Evolutionary conservation across 2,329 filamentous ascomycete species (phyloP).

Genomic region (Ophiostoma tasmaniense): DNA sequence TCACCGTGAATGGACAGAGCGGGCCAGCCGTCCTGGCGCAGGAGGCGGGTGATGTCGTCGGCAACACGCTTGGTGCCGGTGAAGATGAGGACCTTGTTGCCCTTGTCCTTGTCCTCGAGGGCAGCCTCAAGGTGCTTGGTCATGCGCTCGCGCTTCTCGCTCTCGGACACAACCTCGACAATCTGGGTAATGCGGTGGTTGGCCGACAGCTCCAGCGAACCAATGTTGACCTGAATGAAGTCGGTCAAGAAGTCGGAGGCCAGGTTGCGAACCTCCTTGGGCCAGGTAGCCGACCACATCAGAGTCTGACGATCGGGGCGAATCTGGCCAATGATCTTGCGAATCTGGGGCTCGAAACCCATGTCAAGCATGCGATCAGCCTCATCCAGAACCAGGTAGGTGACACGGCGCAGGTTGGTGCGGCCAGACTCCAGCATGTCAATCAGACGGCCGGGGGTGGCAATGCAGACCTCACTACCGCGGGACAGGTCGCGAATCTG

Average conservation of each 20-base stretch:
- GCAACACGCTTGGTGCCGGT: conserved; percentile 90
- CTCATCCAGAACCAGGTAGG: conserved; percentile 96
- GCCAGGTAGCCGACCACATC: conserved; percentile 99
- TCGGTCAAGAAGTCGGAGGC: conserved; percentile 85
- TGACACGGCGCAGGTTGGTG: conserved; percentile 95
- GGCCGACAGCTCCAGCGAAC: conserved; percentile 89
- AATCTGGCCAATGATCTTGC: conserved; percentile 97
- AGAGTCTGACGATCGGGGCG: conserved; percentile 96
- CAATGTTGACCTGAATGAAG: conserved; percentile 98
- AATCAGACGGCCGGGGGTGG: conserved; percentile 93
- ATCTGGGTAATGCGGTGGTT: conserved; percentile 98
- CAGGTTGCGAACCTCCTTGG: conserved; percentile 92
- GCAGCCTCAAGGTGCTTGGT: conserved; percentile 95
- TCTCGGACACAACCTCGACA: conserved; percentile 90
- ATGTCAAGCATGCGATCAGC: conserved; percentile 99
- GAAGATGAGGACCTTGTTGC: conserved; percentile 95
- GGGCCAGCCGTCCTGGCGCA: conserved; percentile 96
- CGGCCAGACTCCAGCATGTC: conserved; percentile 98
- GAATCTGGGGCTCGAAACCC: conserved; percentile 99
- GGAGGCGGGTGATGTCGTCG: conserved; percentile 94
- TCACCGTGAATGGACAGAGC: conserved; percentile 97
- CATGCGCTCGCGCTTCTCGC: conserved; percentile 97
- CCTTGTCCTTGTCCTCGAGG: conserved; percentile 89
- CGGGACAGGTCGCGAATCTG: conserved; percentile 92
- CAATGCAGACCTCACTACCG: conserved; percentile 97